These are phyloP conservation scores for Asterionellopsis glacialis DNA, from an alignment of 108 stramenopile genomes.

Conservation along the genomic window DNA sequence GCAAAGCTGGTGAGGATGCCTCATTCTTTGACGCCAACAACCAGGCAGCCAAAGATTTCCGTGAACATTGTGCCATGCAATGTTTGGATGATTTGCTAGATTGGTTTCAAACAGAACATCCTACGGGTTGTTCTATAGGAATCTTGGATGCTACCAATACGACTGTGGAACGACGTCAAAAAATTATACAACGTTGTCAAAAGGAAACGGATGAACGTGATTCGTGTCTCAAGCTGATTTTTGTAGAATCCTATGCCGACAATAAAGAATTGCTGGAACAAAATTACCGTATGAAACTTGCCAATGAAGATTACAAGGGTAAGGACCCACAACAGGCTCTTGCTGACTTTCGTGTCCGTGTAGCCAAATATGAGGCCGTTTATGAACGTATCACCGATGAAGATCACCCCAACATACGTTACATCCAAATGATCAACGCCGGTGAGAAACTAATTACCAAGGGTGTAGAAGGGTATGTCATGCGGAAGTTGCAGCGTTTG, in stretches of 20 bases:
- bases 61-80: conserved; percentile 59
- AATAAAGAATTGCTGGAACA: conserved; percentile 77
- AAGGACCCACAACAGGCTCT: conserved; percentile 68
- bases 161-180: conserved; percentile 63
- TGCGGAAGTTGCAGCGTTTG: too few relatives aligned
- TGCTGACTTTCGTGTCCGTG: conserved; percentile 76
- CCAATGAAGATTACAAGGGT: conserved; percentile 73
- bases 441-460: too few relatives aligned
- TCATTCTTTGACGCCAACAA: conserved; percentile 81
- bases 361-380: conserved; percentile 83
- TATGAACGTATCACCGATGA: conserved; percentile 95
- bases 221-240: conserved; percentile 78
- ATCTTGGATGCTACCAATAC: conserved; percentile 98
- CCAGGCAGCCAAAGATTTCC: conserved; percentile 45
- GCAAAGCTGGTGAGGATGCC: conserved; percentile 47
- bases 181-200: conserved; percentile 78
- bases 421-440: too few relatives aligned
- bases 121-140: conserved; percentile 41
- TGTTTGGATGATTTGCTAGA: conserved; percentile 74
- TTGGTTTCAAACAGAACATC: conserved; percentile 41
- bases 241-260: conserved; percentile 95
- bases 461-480: too few relatives aligned
- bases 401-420: conserved; percentile 76
- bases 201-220: conserved; percentile 23
- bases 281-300: conserved; percentile 76